phyloP scores from a whole-genome alignment of 768 basidiomycete genomes.

The Antrodiella citrinella region DNA sequence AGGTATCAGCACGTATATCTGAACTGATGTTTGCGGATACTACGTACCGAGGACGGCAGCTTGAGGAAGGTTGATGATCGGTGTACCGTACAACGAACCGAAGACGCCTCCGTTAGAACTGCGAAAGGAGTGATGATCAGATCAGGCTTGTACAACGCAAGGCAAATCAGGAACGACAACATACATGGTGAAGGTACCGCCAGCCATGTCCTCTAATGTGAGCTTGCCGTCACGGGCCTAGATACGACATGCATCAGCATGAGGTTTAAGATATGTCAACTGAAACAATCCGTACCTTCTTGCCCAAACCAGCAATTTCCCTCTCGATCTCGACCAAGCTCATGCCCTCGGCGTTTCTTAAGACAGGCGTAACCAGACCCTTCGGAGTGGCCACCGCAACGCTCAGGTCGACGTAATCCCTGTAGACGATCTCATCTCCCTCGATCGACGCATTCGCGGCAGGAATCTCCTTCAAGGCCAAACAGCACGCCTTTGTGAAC shows the following conservation, averaged over 20 bases:
- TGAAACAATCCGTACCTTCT: constrained; percentile 51
- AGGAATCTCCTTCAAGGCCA: constrained; percentile 88
- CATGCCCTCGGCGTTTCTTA: constrained; percentile 84
- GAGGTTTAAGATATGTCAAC: background rate
- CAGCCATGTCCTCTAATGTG: constrained; percentile 96
- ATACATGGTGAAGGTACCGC: constrained; percentile 97
- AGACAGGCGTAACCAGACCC: constrained; percentile 93
- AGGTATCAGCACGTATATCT: background rate
- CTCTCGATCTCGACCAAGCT: constrained; percentile 86
- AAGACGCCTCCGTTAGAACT: constrained; percentile 99
- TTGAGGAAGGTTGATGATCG: constrained; percentile 97
- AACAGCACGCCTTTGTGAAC: constrained; percentile 78
- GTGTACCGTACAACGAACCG: constrained; percentile 95
- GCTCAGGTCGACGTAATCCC: constrained; percentile 86
- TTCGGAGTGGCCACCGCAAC: constrained; percentile 98
- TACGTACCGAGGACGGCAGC: constrained; percentile 81
- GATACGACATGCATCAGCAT: constrained; percentile 3
- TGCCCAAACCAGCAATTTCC: constrained; percentile 84
- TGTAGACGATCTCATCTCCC: constrained; percentile 88
- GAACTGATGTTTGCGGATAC: too few species aligned
- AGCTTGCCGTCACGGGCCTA: constrained; percentile 88
- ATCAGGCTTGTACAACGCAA: background rate
- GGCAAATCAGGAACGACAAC: constrained; percentile 20
- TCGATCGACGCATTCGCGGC: constrained; percentile 93
- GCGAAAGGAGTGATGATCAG: constrained; percentile 3